These are phyloP conservation scores for Talaromyces sp. DNA, from an alignment of 2,329 filamentous ascomycete genomes.

Conservation along the genomic window DNA sequence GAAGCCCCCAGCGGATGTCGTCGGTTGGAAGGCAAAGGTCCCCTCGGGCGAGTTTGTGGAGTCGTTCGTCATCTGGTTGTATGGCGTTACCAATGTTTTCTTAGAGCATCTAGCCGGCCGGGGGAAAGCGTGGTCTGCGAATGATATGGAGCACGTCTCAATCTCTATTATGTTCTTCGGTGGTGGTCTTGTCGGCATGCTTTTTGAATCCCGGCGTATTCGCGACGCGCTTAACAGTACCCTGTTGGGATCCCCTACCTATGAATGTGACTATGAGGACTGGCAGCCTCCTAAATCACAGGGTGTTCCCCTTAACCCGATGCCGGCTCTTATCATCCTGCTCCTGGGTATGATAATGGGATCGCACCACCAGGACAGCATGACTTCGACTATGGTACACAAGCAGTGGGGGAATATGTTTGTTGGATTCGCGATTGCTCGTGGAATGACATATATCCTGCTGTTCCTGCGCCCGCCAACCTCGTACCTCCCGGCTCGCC, in stretches of 20 bases:
- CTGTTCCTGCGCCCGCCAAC: constrained; percentile 70
- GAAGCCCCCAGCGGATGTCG: constrained; percentile 64
- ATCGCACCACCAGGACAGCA: constrained; percentile 76
- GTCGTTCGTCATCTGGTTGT: constrained; percentile 83
- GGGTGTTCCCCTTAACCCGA: constrained; percentile 72
- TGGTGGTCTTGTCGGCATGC: constrained; percentile 82
- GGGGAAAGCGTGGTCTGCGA: constrained; percentile 66
- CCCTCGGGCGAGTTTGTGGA: constrained; percentile 76
- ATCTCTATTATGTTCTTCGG: constrained; percentile 94
- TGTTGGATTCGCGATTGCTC: constrained; percentile 71
- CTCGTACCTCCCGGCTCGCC: constrained; percentile 74
- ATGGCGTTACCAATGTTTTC: constrained; percentile 86
- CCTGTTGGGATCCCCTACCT: too few species aligned
- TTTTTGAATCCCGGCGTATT: constrained; percentile 61
- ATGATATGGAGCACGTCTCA: constrained; percentile 85
- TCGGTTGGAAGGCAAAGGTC: constrained; percentile 33
- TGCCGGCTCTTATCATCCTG: constrained; percentile 81
- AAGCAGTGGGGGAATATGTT: constrained; percentile 88
- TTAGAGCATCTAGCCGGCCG: constrained; percentile 77
- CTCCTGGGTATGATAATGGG: constrained; percentile 93
- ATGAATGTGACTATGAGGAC: constrained; percentile 19
- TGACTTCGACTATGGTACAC: constrained; percentile 87
- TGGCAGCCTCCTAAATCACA: constrained; percentile 29
- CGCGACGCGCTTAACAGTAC: too few species aligned
- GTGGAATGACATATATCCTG: constrained; percentile 73